Evolutionary conservation across 805 yeast genomes (phyloP), one percentile per base, ranked within the genome.

Genomic region (Candida gorgasii): DNA sequence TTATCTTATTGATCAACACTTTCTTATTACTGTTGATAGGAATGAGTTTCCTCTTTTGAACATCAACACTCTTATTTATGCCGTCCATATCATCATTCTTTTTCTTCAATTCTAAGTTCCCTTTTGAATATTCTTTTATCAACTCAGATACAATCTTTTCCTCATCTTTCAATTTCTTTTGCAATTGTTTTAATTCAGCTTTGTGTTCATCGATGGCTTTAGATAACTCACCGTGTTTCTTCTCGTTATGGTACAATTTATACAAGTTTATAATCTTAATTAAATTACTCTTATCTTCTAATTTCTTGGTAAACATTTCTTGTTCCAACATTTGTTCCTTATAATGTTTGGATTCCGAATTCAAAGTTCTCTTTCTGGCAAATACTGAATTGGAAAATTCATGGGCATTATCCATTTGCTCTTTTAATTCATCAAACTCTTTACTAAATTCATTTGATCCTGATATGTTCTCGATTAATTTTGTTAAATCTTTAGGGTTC

Each of bases 391-490:
- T 76, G 0, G 95, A 74, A 2, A 73, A 70, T 32, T 80, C 84
- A 44, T 77, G 82, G 2, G 92, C 83, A 20, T 67, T 69, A 32
- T 84, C 93, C 42, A 75, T 77, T 51, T 82, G 80, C 13, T 79
- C 85, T 50, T 76, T 73, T 38, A 88, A 63, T 12, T 51, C 46
- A 8, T 85, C 92, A 58, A 86, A 92, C 44, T 88, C 88, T 20
- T 67, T 69, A 35, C 78, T 76, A 50, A 60, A 76, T 29, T 86
- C 93, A 6, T 70, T 62, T 0, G 96, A 86, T 0, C 97, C 96
- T 46, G 95, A 85, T 19, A 93, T 80, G 12, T 80, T 80, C 63
- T 93, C 99, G 42, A 93, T 69, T 47, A 90, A 62, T 33, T 67
- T 73, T 1, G 95, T 79, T 46, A 93, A 71, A 28, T 89, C 95